Conservation (phyloP, 2,329 filamentous ascomycete species). For the Emmonsiellopsis sp. region DNA sequence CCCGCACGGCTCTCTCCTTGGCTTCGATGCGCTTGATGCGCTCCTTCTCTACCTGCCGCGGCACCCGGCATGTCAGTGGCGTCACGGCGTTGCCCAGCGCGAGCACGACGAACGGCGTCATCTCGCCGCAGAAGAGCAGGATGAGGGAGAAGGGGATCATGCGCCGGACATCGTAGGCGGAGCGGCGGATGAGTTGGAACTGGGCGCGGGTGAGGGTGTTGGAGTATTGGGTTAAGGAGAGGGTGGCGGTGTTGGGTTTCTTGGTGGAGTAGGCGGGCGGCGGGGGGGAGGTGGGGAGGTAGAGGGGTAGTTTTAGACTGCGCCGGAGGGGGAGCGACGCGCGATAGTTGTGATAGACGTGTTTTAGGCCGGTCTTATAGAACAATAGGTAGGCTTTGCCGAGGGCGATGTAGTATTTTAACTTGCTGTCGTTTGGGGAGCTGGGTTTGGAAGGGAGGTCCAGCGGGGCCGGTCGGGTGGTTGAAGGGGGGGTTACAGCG, state of each 20-base stretch:
- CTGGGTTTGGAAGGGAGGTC: slow-evolving; percentile 45
- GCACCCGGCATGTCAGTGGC: slow-evolving; percentile 74
- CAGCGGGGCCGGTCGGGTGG: slow-evolving; percentile 64
- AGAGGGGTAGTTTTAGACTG: slow-evolving; percentile 20
- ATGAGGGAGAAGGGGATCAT: slow-evolving; percentile 70
- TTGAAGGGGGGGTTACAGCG: slow-evolving; percentile 59
- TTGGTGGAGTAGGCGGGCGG: neutral
- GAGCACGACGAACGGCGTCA: slow-evolving; percentile 71
- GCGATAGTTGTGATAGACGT: slow-evolving; percentile 58
- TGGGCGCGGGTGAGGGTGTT: slow-evolving; percentile 50
- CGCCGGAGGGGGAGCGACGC: slow-evolving; percentile 23
- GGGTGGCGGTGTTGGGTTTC: slow-evolving; percentile 3
- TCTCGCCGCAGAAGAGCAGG: slow-evolving; percentile 71
- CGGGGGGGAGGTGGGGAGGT: slow-evolving; percentile 26
- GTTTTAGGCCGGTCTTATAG: slow-evolving; percentile 77
- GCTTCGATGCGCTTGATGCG: slow-evolving; percentile 43
- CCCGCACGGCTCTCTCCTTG: slow-evolving; percentile 18
- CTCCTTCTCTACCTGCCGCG: slow-evolving; percentile 56
- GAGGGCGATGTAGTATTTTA: slow-evolving; percentile 32
- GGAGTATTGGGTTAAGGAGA: slow-evolving; percentile 1
- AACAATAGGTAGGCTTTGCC: slow-evolving; percentile 73
- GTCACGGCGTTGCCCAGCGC: slow-evolving; percentile 59
- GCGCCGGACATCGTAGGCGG: slow-evolving; percentile 62
- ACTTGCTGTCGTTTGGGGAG: slow-evolving; percentile 29
- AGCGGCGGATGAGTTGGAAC: slow-evolving; percentile 61